phyloP scores from a whole-genome alignment of 1,139 yeast genomes.

The Suhomyces guaymorum region DNA sequence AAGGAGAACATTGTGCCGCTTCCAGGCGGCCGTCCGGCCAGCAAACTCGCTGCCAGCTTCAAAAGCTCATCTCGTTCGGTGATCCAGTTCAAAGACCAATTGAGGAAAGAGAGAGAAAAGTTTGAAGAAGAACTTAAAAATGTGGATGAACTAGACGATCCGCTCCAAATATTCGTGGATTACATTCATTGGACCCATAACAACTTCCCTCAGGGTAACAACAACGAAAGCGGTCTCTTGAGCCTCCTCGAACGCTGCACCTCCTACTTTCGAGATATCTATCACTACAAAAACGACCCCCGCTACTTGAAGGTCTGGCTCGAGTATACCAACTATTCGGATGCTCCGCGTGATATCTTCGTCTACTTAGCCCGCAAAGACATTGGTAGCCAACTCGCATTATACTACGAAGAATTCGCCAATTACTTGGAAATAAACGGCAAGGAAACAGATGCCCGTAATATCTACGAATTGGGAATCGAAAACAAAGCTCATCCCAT shows the following conservation, averaged over 20 bases:
- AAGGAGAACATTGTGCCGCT: slow-evolving; percentile 81
- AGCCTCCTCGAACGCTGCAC: slow-evolving; percentile 72
- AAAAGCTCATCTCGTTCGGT: slow-evolving; percentile 16
- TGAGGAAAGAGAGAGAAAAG: slow-evolving; percentile 37
- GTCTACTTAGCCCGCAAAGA: slow-evolving; percentile 70
- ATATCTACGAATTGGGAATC: slow-evolving; percentile 65
- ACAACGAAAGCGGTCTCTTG: slow-evolving; percentile 67
- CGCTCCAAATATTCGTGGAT: slow-evolving; percentile 68
- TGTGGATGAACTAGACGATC: slow-evolving; percentile 73
- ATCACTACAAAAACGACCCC: slow-evolving; percentile 76
- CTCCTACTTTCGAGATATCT: slow-evolving; percentile 62
- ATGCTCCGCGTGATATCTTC: slow-evolving; percentile 72
- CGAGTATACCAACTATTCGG: slow-evolving; percentile 67
- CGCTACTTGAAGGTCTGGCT: slow-evolving; percentile 82
- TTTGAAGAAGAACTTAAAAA: slow-evolving; percentile 48
- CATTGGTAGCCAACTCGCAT: slow-evolving; percentile 68
- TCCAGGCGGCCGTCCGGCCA: slow-evolving; percentile 69
- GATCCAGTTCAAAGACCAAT: slow-evolving; percentile 27
- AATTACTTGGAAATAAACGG: slow-evolving; percentile 56
- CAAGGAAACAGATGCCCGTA: slow-evolving; percentile 59
- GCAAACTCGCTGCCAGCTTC: slow-evolving; percentile 49
- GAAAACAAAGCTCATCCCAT: slow-evolving; percentile 63
- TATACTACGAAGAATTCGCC: slow-evolving; percentile 83
- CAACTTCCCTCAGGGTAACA: slow-evolving; percentile 67
- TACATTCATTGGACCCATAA: slow-evolving; percentile 73